These are phyloP conservation scores for Fereydounia khargensis DNA, from an alignment of 1,284 basidiomycete genomes.

Conservation along the genomic window DNA sequence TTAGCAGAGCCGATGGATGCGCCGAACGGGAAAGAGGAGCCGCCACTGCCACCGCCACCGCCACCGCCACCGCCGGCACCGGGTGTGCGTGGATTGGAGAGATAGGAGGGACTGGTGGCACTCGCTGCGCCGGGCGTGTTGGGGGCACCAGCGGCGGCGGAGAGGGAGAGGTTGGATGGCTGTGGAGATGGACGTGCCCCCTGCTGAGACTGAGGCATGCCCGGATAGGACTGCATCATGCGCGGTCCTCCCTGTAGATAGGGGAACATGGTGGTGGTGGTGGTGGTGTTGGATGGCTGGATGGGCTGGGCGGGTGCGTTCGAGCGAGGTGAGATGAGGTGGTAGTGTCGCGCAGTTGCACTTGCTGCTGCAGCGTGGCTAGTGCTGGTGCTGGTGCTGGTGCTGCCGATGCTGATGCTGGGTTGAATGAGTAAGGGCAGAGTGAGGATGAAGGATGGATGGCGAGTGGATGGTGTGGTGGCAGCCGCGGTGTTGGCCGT, in stretches of 20 bases:
- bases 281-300: too few species aligned
- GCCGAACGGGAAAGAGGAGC: slow-evolving; percentile 34
- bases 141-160: background rate
- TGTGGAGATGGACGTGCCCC: background rate
- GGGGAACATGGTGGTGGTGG: slow-evolving; percentile 30
- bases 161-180: background rate
- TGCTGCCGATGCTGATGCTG: too few species aligned
- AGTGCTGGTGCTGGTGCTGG: too few species aligned
- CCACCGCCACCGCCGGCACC: slow-evolving; percentile 16
- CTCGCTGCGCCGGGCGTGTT: background rate
- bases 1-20: slow-evolving; percentile 27
- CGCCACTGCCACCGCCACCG: slow-evolving; percentile 10
- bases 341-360: too few species aligned
- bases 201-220: slow-evolving; percentile 37
- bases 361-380: too few species aligned
- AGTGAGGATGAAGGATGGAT: too few species aligned
- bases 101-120: slow-evolving; percentile 1
- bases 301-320: too few species aligned
- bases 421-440: too few species aligned
- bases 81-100: background rate
- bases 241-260: slow-evolving; percentile 38
- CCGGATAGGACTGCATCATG: slow-evolving; percentile 34
- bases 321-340: too few species aligned
- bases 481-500: too few species aligned
- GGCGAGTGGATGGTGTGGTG: too few species aligned